Conservation (phyloP, 1,139 yeast species). For the Saccharomyces hybrid region DNA sequence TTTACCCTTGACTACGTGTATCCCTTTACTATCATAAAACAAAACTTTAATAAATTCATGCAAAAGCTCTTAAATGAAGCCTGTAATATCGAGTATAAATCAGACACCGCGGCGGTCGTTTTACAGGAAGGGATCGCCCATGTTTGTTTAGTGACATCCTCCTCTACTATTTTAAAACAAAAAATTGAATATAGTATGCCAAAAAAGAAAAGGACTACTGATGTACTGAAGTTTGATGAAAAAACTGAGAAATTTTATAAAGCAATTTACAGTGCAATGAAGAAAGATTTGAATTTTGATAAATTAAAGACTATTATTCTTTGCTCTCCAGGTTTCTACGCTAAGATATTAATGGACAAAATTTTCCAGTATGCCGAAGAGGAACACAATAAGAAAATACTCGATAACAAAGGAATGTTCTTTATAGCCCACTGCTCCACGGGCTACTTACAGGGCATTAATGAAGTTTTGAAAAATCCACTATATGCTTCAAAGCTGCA, state of each 20-base stretch:
- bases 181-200: conserved; percentile 83
- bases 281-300: conserved; percentile 58
- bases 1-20: conserved; percentile 69
- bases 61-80: conserved; percentile 60
- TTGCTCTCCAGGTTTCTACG: conserved; percentile 92
- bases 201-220: conserved; percentile 72
- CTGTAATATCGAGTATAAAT: conserved; percentile 66
- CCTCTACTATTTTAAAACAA: conserved; percentile 73
- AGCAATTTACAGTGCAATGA: conserved; percentile 54
- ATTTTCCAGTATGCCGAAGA: conserved; percentile 48
- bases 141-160: conserved; percentile 79
- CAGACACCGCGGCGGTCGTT: conserved; percentile 92
- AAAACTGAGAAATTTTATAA: conserved; percentile 65
- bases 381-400: conserved; percentile 46
- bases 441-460: conserved; percentile 86
- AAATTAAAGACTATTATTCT: conserved; percentile 69
- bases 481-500: conserved; percentile 56
- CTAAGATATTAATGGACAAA: conserved; percentile 55
- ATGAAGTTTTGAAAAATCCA: conserved; percentile 72
- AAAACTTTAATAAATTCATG: conserved; percentile 74
- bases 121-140: conserved; percentile 94
- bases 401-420: conserved; percentile 60
- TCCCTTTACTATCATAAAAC: conserved; percentile 60
- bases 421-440: conserved; percentile 79
- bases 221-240: conserved; percentile 71